Evolutionary conservation across 2,329 filamentous ascomycete species (phyloP).

Genomic region (Epichloe coenophiala): DNA sequence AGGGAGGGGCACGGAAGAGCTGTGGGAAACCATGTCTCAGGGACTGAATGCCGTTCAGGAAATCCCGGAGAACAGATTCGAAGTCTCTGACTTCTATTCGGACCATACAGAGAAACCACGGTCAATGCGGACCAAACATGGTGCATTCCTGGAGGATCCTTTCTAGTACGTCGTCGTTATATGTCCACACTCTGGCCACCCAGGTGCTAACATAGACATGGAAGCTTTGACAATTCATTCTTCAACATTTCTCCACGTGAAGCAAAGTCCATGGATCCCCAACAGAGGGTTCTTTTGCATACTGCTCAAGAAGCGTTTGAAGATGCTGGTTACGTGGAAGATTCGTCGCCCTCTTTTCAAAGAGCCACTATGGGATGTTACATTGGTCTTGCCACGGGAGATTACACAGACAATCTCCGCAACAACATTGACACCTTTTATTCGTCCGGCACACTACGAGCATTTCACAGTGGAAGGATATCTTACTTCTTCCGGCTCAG

Average conservation of each 20-base stretch:
- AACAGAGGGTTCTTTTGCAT: neutral
- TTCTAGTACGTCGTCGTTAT: constrained; percentile 28
- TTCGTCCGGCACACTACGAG: neutral
- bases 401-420: neutral
- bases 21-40: too few relatives aligned
- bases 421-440: neutral
- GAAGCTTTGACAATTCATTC: constrained; percentile 43
- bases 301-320: neutral
- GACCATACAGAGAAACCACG: neutral
- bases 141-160: constrained; percentile 36
- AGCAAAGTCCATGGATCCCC: constrained; percentile 44
- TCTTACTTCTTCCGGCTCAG: neutral
- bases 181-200: too few relatives aligned
- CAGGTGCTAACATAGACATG: too few relatives aligned
- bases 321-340: neutral
- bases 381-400: neutral
- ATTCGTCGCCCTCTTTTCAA: neutral
- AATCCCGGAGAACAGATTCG: too few relatives aligned
- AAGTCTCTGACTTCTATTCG: neutral
- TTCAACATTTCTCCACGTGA: constrained; percentile 62
- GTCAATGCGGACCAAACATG: neutral
- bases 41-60: too few relatives aligned
- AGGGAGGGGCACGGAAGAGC: too few relatives aligned
- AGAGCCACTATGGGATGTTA: neutral
- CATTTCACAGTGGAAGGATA: neutral